A percentile compares a stretch with the other conserved stretches of the same genome.
These are phyloP conservation scores for Eucommia ulmoides DNA, from an alignment of 257 asterid genomes.

Conservation along the genomic window DNA sequence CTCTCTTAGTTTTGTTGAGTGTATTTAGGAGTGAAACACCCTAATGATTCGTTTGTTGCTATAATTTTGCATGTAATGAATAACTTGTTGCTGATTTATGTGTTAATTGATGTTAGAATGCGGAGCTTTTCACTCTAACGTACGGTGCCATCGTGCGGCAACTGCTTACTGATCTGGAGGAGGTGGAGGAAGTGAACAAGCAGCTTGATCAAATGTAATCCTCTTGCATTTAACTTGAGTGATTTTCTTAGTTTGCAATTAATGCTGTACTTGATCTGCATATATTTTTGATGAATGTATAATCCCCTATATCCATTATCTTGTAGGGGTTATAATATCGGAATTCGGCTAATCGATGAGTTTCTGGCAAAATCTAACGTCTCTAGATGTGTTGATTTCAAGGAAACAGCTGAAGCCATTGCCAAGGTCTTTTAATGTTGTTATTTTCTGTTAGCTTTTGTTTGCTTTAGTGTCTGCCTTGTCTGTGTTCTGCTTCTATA, in stretches of 20 bases:
- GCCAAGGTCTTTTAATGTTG: constrained; percentile 52
- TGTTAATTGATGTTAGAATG: constrained; percentile 35
- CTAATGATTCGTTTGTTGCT: too few relatives aligned
- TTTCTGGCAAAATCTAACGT: constrained; percentile 88
- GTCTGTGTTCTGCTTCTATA: too few relatives aligned
- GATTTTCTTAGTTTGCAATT: too few relatives aligned
- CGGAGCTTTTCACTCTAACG: constrained; percentile 86
- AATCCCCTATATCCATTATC: neutral
- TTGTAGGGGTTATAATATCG: constrained; percentile 86
- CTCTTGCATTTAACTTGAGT: too few relatives aligned
- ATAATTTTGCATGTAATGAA: too few relatives aligned
- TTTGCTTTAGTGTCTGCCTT: neutral
- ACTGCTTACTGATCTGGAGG: constrained; percentile 92
- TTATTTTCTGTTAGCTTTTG: neutral
- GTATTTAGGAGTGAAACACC: neutral
- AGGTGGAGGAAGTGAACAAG: constrained; percentile 93
- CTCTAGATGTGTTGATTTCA: constrained; percentile 83
- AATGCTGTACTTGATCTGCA: too few relatives aligned
- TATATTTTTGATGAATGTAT: too few relatives aligned
- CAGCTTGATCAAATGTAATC: constrained; percentile 90
- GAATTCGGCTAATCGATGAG: constrained; percentile 78
- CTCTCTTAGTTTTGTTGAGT: neutral
- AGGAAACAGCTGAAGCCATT: constrained; percentile 92
- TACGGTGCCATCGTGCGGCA: constrained; percentile 96
- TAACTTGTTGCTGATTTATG: neutral